Conservation (phyloP, 306 rosid species). For the Cucurbita pepo region DNA sequence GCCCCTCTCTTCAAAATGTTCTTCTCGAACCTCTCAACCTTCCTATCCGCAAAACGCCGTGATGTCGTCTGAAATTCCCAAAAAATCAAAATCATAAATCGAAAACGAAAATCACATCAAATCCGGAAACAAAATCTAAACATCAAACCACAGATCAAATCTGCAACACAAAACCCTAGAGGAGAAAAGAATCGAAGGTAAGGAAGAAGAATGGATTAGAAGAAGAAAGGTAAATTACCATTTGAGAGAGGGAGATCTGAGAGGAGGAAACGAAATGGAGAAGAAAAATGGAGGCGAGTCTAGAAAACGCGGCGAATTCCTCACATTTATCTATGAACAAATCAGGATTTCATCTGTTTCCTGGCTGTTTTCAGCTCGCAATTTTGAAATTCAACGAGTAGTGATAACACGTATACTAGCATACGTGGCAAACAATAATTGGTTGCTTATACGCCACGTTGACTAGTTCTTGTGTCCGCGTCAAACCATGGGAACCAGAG, state of each 20-base stretch:
- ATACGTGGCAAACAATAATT: background rate
- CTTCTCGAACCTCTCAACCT: conserved; percentile 82
- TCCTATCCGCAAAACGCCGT: conserved; percentile 84
- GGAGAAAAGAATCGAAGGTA: background rate
- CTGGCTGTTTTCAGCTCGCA: background rate
- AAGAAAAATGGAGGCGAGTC: background rate
- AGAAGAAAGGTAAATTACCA: background rate
- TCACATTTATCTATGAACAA: background rate
- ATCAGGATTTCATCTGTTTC: background rate
- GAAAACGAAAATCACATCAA: background rate
- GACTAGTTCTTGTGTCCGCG: background rate
- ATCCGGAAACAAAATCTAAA: background rate
- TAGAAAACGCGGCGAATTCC: background rate
- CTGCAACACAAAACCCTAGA: background rate
- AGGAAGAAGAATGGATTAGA: background rate
- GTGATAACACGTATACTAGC: background rate
- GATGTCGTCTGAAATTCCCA: conserved; percentile 60
- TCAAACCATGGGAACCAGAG: background rate
- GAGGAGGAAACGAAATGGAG: background rate
- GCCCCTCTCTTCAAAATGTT: conserved; percentile 84
- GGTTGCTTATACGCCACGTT: background rate
- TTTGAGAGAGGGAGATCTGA: background rate
- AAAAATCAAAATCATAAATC: background rate
- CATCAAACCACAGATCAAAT: background rate
- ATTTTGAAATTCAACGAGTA: background rate